Evolutionary conservation across 345 rosid genomes (phyloP).

Genomic region (Excoecaria cochinchinensis): DNA sequence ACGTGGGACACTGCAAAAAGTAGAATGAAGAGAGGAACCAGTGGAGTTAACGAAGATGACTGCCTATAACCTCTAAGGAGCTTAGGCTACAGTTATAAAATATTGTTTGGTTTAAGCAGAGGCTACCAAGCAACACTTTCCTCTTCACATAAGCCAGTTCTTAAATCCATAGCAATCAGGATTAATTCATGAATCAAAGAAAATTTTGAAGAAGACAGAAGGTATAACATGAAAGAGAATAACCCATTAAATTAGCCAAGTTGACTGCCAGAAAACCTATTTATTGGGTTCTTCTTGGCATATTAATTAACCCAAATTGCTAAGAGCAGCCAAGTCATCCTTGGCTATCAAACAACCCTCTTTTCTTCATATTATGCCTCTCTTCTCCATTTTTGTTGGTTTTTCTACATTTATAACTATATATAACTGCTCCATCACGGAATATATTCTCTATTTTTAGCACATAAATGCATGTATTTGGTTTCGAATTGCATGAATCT

Average conservation of each 20-base stretch:
- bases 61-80: too few relatives aligned
- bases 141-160: conserved; percentile 11
- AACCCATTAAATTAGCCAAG: conserved; percentile 11
- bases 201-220: neutral
- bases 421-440: too few relatives aligned
- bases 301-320: neutral
- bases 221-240: conserved; percentile 4
- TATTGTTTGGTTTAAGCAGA: too few relatives aligned
- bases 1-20: too few relatives aligned
- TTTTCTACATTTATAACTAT: neutral
- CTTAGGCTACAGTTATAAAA: too few relatives aligned
- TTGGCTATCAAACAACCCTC: conserved; percentile 13
- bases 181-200: too few relatives aligned
- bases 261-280: conserved; percentile 7
- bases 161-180: neutral
- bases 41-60: too few relatives aligned
- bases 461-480: too few relatives aligned
- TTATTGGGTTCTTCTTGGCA: neutral
- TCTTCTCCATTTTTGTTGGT: neutral
- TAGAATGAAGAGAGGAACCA: too few relatives aligned
- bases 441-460: too few relatives aligned
- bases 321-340: conserved; percentile 19
- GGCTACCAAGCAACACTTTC: conserved; percentile 15
- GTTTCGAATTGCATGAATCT: too few relatives aligned
- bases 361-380: conserved; percentile 12